Conservation (phyloP, 768 basidiomycete genomes). For the Boletus barrowsii region DNA sequence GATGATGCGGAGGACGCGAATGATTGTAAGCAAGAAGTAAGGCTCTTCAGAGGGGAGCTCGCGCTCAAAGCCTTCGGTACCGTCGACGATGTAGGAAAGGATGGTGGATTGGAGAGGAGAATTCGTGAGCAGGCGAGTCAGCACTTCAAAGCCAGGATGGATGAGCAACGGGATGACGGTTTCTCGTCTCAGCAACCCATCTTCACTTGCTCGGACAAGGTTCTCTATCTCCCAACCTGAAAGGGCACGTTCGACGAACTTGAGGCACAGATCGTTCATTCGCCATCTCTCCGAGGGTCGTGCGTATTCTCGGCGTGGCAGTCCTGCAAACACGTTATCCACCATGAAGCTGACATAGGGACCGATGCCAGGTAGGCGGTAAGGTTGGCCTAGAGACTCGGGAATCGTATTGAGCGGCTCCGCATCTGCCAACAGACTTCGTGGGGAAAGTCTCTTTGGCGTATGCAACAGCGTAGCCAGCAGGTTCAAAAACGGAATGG, state of each 20-base stretch:
- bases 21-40: conserved; percentile 69
- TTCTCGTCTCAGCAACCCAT: conserved; percentile 50
- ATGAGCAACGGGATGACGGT: conserved; percentile 52
- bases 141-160: conserved; percentile 87
- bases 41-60: conserved; percentile 66
- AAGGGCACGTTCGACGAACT: conserved; percentile 80
- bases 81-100: conserved; percentile 78
- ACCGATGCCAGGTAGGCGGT: conserved; percentile 73
- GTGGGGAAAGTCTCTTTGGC: conserved; percentile 64
- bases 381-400: conserved; percentile 74
- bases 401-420: conserved; percentile 74
- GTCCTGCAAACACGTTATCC: conserved; percentile 83
- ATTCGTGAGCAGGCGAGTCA: conserved; percentile 73
- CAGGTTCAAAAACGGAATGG: conserved; percentile 82
- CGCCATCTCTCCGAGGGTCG: conserved; percentile 79
- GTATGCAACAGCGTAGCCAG: conserved; percentile 83
- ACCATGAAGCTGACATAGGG: conserved; percentile 86
- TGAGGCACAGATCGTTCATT: conserved; percentile 80
- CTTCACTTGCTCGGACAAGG: conserved; percentile 57
- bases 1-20: conserved; percentile 78
- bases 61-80: conserved; percentile 72
- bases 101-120: conserved; percentile 70
- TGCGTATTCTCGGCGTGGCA: conserved; percentile 70
- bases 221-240: conserved; percentile 79
- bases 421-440: conserved; percentile 54